Conservation (phyloP, 2,329 filamentous ascomycete genomes). For the Fusarium musae region DNA sequence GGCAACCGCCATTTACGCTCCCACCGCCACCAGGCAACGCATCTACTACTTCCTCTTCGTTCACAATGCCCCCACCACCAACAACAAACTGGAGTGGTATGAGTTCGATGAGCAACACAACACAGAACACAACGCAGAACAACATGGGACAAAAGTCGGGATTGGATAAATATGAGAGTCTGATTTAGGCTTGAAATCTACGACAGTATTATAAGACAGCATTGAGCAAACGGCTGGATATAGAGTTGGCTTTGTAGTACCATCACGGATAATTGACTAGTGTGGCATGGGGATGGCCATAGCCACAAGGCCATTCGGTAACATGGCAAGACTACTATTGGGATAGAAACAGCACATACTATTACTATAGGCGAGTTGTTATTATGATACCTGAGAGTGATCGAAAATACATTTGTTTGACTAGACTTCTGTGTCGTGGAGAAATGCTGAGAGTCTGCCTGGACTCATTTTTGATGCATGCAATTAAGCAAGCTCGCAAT, state of each 20-base stretch:
- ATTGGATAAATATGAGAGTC: conserved; percentile 75
- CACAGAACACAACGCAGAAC: conserved; percentile 22
- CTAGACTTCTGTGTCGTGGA: not conserved
- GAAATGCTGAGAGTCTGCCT: not conserved
- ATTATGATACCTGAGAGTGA: not conserved
- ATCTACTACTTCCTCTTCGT: conserved; percentile 50
- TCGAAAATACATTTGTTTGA: not conserved
- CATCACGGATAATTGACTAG: not conserved
- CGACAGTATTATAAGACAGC: not conserved
- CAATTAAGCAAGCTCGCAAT: not conserved
- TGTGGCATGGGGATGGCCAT: not conserved
- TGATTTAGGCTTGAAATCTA: conserved; percentile 58
- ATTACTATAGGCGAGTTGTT: not conserved
- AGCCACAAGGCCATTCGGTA: not conserved
- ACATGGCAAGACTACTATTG: not conserved
- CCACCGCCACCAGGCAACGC: conserved; percentile 61
- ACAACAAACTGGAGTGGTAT: conserved; percentile 43
- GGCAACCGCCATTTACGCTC: conserved; percentile 65
- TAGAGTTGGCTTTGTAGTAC: conserved; percentile 13
- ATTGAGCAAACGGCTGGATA: not conserved
- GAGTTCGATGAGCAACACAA: conserved; percentile 6
- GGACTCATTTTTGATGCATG: not conserved
- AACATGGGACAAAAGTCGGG: conserved; percentile 58
- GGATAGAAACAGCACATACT: not conserved
- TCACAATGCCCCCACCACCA: conserved; percentile 59